phyloP scores from a whole-genome alignment of 2,329 filamentous ascomycete species.

The Cladosporium sp. region DNA sequence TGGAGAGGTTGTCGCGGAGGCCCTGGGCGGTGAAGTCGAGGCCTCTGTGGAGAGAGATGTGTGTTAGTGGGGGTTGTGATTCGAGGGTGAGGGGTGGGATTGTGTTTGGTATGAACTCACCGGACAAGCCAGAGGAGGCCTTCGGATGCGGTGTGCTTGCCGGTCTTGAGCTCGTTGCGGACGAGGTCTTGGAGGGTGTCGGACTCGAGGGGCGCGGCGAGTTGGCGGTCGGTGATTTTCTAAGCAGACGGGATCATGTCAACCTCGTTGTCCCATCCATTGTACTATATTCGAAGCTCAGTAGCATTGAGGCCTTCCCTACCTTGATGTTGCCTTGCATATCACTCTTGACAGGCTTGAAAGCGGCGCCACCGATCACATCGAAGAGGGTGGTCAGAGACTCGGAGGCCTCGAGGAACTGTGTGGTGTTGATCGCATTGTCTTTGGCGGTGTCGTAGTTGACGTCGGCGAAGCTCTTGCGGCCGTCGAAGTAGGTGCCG shows the following conservation, averaged over 20 bases:
- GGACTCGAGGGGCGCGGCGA: conserved; percentile 76
- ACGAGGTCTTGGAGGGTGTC: conserved; percentile 82
- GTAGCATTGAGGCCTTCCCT: conserved; percentile 11
- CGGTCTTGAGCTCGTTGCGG: conserved; percentile 82
- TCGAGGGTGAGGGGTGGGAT: neutral
- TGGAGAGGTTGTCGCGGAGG: conserved; percentile 73
- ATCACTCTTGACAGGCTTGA: conserved; percentile 88
- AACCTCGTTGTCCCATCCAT: neutral
- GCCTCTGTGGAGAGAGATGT: conserved; percentile 58
- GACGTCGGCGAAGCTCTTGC: conserved; percentile 85
- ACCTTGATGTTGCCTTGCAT: conserved; percentile 92
- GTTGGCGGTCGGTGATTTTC: conserved; percentile 87
- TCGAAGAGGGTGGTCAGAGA: conserved; percentile 82
- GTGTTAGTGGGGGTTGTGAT: conserved; percentile 1
- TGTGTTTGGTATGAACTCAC: conserved; percentile 52
- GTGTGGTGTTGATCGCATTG: conserved; percentile 72
- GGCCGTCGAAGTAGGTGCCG: conserved; percentile 81
- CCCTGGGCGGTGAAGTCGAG: conserved; percentile 92
- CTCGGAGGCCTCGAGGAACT: conserved; percentile 92
- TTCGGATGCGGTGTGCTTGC: conserved; percentile 86
- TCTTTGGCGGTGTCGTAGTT: conserved; percentile 71
- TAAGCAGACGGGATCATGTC: conserved; percentile 42
- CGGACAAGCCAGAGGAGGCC: conserved; percentile 88
- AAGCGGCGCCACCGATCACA: conserved; percentile 69
- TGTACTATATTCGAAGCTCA: neutral